phyloP scores from a whole-genome alignment of 805 yeast species.

The Yamadazyma philogaea region DNA sequence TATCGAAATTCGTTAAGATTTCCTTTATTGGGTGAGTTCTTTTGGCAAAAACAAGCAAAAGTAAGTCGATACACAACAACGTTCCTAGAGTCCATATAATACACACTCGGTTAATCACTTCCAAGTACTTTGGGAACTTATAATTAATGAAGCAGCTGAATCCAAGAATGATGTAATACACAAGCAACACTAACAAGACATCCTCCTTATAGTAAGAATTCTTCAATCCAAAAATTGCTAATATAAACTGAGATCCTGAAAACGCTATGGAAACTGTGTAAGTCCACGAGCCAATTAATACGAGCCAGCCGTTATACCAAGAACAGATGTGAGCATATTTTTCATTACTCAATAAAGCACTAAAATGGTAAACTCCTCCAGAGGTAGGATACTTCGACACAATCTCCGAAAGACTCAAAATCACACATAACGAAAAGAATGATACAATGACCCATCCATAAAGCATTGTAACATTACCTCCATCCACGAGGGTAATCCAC shows the following conservation, averaged over 20 bases:
- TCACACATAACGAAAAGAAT: conserved; percentile 59
- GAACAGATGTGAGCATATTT: conserved; percentile 56
- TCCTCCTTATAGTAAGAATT: conserved; percentile 58
- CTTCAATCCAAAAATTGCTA: conserved; percentile 62
- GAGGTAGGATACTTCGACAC: conserved; percentile 75
- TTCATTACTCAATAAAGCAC: conserved; percentile 64
- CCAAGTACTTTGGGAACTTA: conserved; percentile 57
- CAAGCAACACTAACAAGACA: conserved; percentile 51
- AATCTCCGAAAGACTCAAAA: conserved; percentile 73
- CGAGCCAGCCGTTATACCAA: conserved; percentile 79
- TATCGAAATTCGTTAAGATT: conserved; percentile 66
- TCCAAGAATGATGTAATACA: conserved; percentile 54
- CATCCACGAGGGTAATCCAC: conserved; percentile 68
- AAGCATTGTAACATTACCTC: conserved; percentile 72
- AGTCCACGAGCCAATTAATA: conserved; percentile 73
- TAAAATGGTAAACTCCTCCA: conserved; percentile 73
- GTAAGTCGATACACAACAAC: conserved; percentile 61
- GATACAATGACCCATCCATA: conserved; percentile 74
- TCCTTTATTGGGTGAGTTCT: conserved; percentile 57
- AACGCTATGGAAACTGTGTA: conserved; percentile 71
- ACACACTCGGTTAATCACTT: conserved; percentile 61
- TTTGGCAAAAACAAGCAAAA: conserved; percentile 56
- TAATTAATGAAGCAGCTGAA: conserved; percentile 63
- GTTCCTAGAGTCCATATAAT: conserved; percentile 76
- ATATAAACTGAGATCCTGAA: conserved; percentile 71